Evolutionary conservation across 2,329 filamentous ascomycete species (phyloP), one percentile per base, ranked within the genome.

Genomic region (Cladosporium halotolerans): DNA sequence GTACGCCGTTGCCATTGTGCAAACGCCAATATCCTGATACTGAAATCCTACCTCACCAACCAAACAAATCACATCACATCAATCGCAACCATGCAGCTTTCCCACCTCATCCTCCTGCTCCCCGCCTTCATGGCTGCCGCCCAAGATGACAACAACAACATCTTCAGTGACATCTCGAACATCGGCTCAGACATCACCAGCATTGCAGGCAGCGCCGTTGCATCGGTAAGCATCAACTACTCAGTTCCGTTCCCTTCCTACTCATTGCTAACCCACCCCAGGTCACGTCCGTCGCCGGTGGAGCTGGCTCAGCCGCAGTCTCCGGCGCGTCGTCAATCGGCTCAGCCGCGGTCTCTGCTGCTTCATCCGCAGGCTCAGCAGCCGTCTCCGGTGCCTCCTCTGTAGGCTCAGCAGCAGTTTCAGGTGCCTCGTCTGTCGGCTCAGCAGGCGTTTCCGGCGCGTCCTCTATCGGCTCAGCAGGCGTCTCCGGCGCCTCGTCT

Each of bases 61-160:
- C 33, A 34, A 3, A 9, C 33, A 3, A 34, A 9, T 34, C 9
- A 9, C 13, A 34, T 13, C 33, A 34, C 33, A 3, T 34, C 33
- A 39, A 50, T 16, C n/a, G 19, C 18, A 50, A 55, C 44, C 43
- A 63, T 63, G 62, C 59, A 62, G 45, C 43, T 59, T 48, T 55
- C 56, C 23, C 53, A 60, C 38, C 41, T 57, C 50, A 51, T 60
- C 42, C 41, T 63, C 48, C 51, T 63, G 54, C 42, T 55, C n/a
- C 56, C 58, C 11, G 53, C 55, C 23, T 50, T 50, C 39, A 31
- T 63, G n/a, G 60, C 53, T 53, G 51, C 49, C 4, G 59, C 59
- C 9, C 60, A 63, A 19, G 45, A 38, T 11, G 16, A 32, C 13
- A 39, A n/a, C 34, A 41, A 46, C 13, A 16, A n/a, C n/a, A 36